A percentile compares a stretch with the other conserved stretches of the same genome.
Conservation (phyloP, 2,329 filamentous ascomycete species). For the Immersiporthe knoxdaviesiana region DNA sequence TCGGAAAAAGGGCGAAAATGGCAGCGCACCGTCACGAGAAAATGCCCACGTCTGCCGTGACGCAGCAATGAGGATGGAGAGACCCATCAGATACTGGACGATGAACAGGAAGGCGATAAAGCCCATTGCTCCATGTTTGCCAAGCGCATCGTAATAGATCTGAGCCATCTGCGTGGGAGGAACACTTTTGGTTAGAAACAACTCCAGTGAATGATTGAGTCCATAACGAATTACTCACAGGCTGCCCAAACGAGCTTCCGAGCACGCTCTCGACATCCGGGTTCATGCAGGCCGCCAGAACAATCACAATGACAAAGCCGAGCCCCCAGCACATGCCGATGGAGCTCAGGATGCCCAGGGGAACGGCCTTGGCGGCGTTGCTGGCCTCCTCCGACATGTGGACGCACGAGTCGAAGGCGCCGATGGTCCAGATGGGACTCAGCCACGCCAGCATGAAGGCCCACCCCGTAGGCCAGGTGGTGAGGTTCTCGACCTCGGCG, state of each 20-base stretch:
- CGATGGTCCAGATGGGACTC: constrained; percentile 64
- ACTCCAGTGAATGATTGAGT: no score
- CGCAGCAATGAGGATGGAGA: constrained; percentile 60
- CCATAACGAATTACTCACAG: constrained; percentile 51
- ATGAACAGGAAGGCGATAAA: constrained; percentile 63
- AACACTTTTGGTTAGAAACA: background rate
- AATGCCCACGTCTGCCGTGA: constrained; percentile 67
- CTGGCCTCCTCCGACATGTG: constrained; percentile 60
- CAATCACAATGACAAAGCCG: constrained; percentile 60
- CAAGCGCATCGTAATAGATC: constrained; percentile 64
- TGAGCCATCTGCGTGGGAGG: constrained; percentile 40
- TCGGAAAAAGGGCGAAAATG: constrained; percentile 61
- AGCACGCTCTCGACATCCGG: constrained; percentile 54
- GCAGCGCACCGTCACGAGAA: constrained; percentile 63
- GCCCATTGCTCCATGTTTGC: constrained; percentile 60
- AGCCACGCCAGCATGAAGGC: constrained; percentile 65
- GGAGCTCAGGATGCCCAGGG: constrained; percentile 61
- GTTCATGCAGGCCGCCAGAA: constrained; percentile 61
- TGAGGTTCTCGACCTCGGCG: constrained; percentile 57
- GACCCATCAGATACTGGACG: constrained; percentile 65
- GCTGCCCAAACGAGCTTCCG: constrained; percentile 57
- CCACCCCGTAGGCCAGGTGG: constrained; percentile 61
- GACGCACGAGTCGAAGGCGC: constrained; percentile 60
- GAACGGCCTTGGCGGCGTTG: constrained; percentile 62
- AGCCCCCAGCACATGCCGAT: constrained; percentile 57